Base-by-base conservation (phyloP, 805 yeast genomes). In the Ogataea kodamae region DNA sequence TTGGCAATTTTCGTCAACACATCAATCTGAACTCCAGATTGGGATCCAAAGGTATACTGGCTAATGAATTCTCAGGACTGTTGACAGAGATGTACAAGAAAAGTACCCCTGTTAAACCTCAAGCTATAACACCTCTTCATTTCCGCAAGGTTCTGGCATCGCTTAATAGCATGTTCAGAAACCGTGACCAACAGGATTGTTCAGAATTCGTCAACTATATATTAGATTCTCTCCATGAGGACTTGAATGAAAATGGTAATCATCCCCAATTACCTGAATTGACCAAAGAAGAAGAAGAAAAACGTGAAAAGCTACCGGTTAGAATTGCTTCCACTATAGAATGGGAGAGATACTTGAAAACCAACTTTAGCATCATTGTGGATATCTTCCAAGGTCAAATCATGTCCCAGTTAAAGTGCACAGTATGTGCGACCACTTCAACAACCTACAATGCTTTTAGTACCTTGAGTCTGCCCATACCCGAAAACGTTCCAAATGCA, bases 331-430 rank as follows among this genome's bases (percentile, higher is more conserved):
- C 95, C 0, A 74, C 92, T 0, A 75, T 87, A 30, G 96, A 89
- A 54, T 89, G 97, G 97, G 95, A 85, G 50, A 65, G 94, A 37
- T 87, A 87, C 54, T 62, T 86, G 35, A 78, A 77, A 38, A 72
- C 84, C 13, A 87, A 89, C 53, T 78, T 81, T 44, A 86, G 96
- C 23, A 69, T 80, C 1, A 71, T 89, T 15, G 92, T 84, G 2
- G 89, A 84, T 46, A 70, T 76, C 32, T 86, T 86, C 55, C 95
- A 86, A 54, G 97, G 97, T 1, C 97, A 89, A 58, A 83, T 81
- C 49, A 70, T 82, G 30, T 83, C 94, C n/a, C 79, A 75, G 34
- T 64, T 89, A 49, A 72, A 68, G 48, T 89, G 97, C 58, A 58
- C 78, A 28, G 72, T 68, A 19, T 89, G 97, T 59, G 68, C 69